Conservation (phyloP, 1,284 basidiomycete genomes). For the Tausonia pullulans region DNA sequence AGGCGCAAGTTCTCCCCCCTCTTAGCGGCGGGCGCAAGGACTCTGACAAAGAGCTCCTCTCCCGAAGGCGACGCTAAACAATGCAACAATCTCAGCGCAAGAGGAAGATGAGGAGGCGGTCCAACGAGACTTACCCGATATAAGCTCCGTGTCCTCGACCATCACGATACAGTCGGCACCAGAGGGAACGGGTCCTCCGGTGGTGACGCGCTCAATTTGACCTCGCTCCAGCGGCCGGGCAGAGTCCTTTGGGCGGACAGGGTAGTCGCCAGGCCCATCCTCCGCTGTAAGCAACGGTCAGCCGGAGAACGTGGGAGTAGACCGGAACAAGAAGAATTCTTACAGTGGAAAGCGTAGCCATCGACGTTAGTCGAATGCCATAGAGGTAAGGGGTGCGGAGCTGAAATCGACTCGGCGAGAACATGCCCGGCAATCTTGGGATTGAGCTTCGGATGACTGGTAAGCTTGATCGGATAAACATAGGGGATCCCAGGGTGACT, state of each 20-base stretch:
- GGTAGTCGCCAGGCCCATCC: conserved; percentile 52
- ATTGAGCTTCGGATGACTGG: conserved; percentile 41
- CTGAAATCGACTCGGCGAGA: conserved; percentile 60
- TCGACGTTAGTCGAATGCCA: conserved; percentile 69
- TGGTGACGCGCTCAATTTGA: conserved; percentile 62
- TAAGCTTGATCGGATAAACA: too few species aligned
- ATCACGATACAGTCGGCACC: conserved; percentile 72
- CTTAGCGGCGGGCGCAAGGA: conserved; percentile 48
- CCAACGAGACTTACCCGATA: conserved; percentile 27
- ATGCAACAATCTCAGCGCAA: neutral
- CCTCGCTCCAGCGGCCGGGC: conserved; percentile 42
- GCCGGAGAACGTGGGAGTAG: neutral
- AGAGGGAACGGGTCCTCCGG: conserved; percentile 59
- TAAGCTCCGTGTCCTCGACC: conserved; percentile 77
- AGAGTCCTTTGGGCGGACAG: conserved; percentile 41
- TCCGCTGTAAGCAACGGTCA: conserved; percentile 37
- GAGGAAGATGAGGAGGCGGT: too few species aligned
- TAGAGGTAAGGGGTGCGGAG: conserved; percentile 50
- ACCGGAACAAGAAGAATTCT: conserved; percentile 19
- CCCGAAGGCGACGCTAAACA: conserved; percentile 19
- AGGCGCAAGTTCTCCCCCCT: conserved; percentile 59
- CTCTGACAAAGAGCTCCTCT: conserved; percentile 60
- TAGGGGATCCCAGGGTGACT: too few species aligned
- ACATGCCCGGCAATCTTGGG: conserved; percentile 50
- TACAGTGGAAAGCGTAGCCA: conserved; percentile 69